Evolutionary conservation across 306 rosid genomes (phyloP).

Genomic region (Cicer yamashitae): DNA sequence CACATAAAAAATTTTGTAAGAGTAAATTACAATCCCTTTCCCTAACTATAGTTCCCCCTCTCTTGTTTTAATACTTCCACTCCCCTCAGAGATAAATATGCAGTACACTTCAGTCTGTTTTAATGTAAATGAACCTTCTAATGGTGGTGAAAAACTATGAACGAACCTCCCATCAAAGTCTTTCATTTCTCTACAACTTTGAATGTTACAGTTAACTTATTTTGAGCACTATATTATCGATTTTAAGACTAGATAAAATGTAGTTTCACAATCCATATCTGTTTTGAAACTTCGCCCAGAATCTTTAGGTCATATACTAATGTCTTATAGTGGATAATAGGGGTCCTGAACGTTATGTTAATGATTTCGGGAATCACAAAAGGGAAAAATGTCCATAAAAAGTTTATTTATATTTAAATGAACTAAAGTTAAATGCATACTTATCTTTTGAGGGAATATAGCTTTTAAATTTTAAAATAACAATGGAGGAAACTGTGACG

Average conservation of each 20-base stretch:
- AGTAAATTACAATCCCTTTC: neutral
- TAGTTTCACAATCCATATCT: neutral
- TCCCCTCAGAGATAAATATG: neutral
- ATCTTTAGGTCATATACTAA: neutral
- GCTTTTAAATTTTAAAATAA: slow-evolving; percentile 8
- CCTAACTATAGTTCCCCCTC: neutral
- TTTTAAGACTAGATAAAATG: neutral
- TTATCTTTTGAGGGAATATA: neutral
- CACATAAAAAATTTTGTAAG: neutral
- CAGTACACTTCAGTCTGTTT: neutral
- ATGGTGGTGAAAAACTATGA: neutral
- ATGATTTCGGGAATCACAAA: neutral
- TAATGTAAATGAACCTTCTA: neutral
- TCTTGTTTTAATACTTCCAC: neutral
- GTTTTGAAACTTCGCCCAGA: neutral
- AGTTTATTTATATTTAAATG: neutral
- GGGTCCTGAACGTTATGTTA: neutral
- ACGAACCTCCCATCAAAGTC: neutral
- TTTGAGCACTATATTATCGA: neutral
- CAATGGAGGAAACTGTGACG: neutral
- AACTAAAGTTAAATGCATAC: neutral
- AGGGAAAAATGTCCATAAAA: neutral
- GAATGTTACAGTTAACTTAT: neutral
- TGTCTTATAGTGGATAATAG: neutral
- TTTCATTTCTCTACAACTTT: slow-evolving; percentile 9